Percentiles rank a stretch among this genome's conserved stretches.
Evolutionary conservation across 305 asterid species (phyloP).

Genomic region (Withania somnifera): DNA sequence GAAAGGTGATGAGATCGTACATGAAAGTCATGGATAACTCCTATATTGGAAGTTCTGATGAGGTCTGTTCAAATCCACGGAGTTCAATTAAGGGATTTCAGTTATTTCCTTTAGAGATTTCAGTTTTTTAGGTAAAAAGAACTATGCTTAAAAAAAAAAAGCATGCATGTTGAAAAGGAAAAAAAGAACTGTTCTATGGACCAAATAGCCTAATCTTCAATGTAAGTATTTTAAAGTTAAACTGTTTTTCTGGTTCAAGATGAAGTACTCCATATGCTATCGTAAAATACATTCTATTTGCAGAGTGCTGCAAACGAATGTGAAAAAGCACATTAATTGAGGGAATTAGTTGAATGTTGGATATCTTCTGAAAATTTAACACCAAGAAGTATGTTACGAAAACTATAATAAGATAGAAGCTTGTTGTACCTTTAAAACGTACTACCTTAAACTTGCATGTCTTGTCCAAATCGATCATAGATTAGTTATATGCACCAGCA

Average conservation of each 20-base stretch:
- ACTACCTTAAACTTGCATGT: background rate
- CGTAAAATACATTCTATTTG: background rate
- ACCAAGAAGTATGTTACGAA: background rate
- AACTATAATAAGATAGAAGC: background rate
- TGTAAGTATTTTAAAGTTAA: background rate
- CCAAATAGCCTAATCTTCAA: background rate
- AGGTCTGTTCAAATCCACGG: constrained; percentile 31
- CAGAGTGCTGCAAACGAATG: background rate
- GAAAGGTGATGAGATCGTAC: constrained; percentile 50
- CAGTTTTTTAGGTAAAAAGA: background rate
- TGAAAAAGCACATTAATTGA: background rate
- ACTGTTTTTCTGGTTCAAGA: background rate
- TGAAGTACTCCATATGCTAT: background rate
- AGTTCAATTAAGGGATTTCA: background rate
- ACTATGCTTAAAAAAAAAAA: background rate
- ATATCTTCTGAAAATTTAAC: background rate
- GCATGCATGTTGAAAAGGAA: background rate
- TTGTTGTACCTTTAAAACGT: background rate
- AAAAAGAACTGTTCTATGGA: background rate
- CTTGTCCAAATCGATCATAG: background rate
- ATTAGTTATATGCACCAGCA: background rate
- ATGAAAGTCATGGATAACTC: constrained; percentile 57
- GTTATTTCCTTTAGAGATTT: background rate
- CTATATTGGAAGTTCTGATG: constrained; percentile 59
- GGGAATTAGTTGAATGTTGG: background rate